Conservation (phyloP, 768 basidiomycete species). For the Neoboletus magnificus region DNA sequence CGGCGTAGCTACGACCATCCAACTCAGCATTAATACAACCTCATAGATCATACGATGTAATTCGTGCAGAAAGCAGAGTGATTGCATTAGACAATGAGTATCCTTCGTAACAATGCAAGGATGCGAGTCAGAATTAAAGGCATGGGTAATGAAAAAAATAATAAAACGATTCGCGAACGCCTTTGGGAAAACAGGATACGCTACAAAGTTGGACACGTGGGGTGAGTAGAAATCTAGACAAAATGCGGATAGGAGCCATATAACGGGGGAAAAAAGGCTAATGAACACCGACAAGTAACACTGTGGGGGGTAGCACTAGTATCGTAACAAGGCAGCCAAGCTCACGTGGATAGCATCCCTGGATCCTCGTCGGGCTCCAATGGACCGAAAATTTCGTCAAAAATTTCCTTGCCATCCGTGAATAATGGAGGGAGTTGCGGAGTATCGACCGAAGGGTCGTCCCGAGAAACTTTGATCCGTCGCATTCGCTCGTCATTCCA, state of each 20-base stretch:
- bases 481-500: constrained; percentile 84
- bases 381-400: constrained; percentile 64
- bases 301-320: neutral
- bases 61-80: neutral
- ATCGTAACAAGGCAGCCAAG: neutral
- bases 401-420: constrained; percentile 75
- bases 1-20: neutral
- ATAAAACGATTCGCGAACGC: neutral
- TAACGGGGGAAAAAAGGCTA: neutral
- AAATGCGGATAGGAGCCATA: neutral
- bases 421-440: constrained; percentile 61
- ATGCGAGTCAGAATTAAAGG: neutral
- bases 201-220: constrained; percentile 10
- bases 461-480: constrained; percentile 60
- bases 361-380: constrained; percentile 55
- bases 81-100: constrained; percentile 6
- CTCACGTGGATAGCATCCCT: constrained; percentile 73
- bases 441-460: constrained; percentile 46
- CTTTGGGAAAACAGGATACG: neutral
- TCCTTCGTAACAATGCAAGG: constrained; percentile 4
- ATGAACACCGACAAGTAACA: neutral
- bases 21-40: neutral
- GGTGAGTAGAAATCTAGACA: constrained; percentile 15
- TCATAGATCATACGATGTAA: neutral
- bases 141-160: neutral